Evolutionary conservation across 148 eudicot genomes (phyloP), one percentile per base, ranked within the genome.

Genomic region (Suaeda aralocaspica): DNA sequence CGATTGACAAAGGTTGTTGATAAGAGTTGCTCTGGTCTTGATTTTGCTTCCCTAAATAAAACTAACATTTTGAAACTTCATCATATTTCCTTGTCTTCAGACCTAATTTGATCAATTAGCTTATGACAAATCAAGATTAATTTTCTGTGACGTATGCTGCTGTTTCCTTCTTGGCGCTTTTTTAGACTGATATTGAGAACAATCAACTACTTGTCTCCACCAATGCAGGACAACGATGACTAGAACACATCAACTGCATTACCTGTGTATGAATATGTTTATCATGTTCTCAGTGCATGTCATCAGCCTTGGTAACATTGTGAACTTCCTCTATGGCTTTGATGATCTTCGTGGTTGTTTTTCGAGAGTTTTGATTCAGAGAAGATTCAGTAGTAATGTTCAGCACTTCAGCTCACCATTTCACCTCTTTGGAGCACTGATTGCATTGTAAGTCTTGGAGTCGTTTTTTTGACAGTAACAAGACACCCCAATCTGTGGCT

Each of bases 401-500:
- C n/a, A n/a, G n/a, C n/a, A n/a, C n/a, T 19, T 48, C 11, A 65
- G 15, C 11, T 77, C 76, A 1, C 76, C 72, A 11, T 74, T 69
- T 25, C 77, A 66, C 30, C 71, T 76, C 85, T 80, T 6, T 77
- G 61, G 0, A 74, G 29, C 10, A 6, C 36, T 39, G 86, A 80
- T 39, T 77, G 72, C n/a, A n/a, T n/a, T n/a, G n/a, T 39, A 80
- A 63, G 24, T 46, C 46, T 58, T 74, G 76, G 4, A 83, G 58
- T 11, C 30, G 67, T 24, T 80, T 66, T 33, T 67, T 80, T 13
- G 60, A 69, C 63, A 75, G 74, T 4, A 51, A 36, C 63, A 74
- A 70, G 61, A 66, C 62, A 44, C 80, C 84, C 61, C 62, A 70
- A 21, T 76, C 45, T 6, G 65, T 34, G 2, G 74, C 52, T 44